Conservation (phyloP, 345 rosid species). For the Eucalyptus erythrocorys region DNA sequence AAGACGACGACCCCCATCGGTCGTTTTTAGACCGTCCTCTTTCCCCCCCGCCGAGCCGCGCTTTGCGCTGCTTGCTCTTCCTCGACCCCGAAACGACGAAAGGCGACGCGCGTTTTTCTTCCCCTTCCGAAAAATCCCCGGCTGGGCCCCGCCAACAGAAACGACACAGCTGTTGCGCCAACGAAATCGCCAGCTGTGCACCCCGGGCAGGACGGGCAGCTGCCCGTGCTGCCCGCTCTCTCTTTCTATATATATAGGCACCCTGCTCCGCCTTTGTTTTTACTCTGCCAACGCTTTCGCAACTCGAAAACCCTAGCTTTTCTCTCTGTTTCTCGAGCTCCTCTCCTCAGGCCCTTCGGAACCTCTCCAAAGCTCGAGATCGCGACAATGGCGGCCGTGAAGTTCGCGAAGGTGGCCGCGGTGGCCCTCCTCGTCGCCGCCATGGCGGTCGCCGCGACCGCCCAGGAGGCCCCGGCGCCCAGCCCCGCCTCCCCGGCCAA, state of each 20-base stretch:
- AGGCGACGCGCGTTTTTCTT: background rate
- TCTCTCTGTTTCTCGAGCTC: background rate
- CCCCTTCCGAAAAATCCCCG: background rate
- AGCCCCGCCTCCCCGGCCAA: conserved; percentile 40
- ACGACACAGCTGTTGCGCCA: background rate
- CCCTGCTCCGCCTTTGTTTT: background rate
- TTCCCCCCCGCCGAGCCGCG: background rate
- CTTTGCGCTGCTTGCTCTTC: too few species aligned
- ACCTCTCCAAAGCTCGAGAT: background rate
- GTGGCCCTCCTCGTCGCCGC: conserved; percentile 17
- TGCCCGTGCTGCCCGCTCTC: background rate
- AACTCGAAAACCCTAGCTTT: background rate
- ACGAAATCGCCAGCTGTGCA: background rate
- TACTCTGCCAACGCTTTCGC: background rate
- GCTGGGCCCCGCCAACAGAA: background rate
- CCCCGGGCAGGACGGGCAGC: background rate
- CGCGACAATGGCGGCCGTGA: conserved; percentile 28
- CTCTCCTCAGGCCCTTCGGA: background rate
- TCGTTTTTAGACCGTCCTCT: background rate
- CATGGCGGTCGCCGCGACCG: conserved; percentile 19
- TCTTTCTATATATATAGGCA: conserved; percentile 6
- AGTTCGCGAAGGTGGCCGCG: conserved; percentile 6
- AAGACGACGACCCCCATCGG: background rate
- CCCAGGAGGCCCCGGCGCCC: conserved; percentile 51
- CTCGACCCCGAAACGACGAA: background rate